Evolutionary conservation across 176 grass and related monocot genomes (phyloP), one percentile per base, ranked within the genome.

Genomic region (Oryza brachyantha): DNA sequence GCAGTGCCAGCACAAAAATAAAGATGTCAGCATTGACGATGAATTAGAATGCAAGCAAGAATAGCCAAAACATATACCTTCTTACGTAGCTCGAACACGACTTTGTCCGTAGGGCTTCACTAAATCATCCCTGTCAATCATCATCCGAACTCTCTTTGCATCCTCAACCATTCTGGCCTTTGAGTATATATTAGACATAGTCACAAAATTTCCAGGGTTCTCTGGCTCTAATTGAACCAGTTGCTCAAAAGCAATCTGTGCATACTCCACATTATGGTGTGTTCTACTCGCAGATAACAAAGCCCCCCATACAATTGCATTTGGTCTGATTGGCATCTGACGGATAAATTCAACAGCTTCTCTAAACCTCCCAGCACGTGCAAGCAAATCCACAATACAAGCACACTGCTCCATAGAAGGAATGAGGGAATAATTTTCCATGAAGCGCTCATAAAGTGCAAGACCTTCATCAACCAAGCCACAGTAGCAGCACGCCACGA

Each of bases 151-250:
- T 58, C 41, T 63, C 35, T 74, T 84, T 26, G 93, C 93, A 68
- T 97, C 93, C 50, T 93, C 61, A 71, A 68, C 34, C 88, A 74
- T 86, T 12, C 88, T 88, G 2, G 83, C 79, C 58, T 86, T 89
- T 31, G 80, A 38, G 29, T 97, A 97, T 86, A 93, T 84, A 42
- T 86, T 93, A 52, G 93, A 93, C 90, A 97, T 93, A 0, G 93
- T 89, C 37, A 97, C 91, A 35, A 86, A 97, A 84, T 97, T 93
- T 39, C 93, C 88, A 11, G 90, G 85, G 36, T 97, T 97, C 11
- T 83, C 66, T 1, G 93, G 85, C 73, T 97, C 90, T 22, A 93
- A 10, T 35, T 67, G 72, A 86, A 91, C 76, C 64, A 97, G 79
- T 37, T 91, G 61, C 8, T 97, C 87, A 14, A 90, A 97, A 16